Evolutionary conservation across 805 yeast genomes (phyloP).

Genomic region (Pichia cephalocereana): DNA sequence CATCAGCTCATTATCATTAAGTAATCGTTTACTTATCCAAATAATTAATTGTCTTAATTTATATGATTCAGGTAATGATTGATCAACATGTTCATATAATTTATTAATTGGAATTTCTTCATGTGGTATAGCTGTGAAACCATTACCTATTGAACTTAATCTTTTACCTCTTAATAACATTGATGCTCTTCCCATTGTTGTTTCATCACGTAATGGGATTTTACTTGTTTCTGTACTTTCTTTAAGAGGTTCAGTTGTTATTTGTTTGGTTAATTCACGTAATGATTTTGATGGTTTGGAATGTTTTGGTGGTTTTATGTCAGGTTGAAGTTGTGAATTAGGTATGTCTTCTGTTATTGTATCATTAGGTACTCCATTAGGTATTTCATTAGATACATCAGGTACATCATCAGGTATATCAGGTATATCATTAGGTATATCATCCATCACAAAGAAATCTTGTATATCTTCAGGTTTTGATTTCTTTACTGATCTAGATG

Average conservation of each 20-base stretch:
- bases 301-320: slow-evolving; percentile 3
- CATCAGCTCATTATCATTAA: slow-evolving; percentile 11
- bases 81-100: slow-evolving; percentile 54
- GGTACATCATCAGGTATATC: too few species aligned
- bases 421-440: too few species aligned
- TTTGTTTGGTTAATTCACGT: not conserved
- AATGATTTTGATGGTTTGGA: not conserved
- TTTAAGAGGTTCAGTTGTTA: not conserved
- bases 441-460: too few species aligned
- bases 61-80: slow-evolving; percentile 60
- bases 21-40: slow-evolving; percentile 55
- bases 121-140: slow-evolving; percentile 61
- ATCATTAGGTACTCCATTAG: too few species aligned
- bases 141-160: slow-evolving; percentile 67
- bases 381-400: too few species aligned
- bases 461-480: too few species aligned
- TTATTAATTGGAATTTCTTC: slow-evolving; percentile 44
- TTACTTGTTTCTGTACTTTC: slow-evolving; percentile 5
- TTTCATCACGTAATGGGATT: slow-evolving; percentile 7
- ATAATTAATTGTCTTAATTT: slow-evolving; percentile 58
- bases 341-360: too few species aligned
- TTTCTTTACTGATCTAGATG: too few species aligned
- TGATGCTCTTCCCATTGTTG: slow-evolving; percentile 31
- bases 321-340: too few species aligned
- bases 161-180: slow-evolving; percentile 58